Conservation (phyloP, 441 rosid genomes). For the Pelargonium cotyledonis region DNA sequence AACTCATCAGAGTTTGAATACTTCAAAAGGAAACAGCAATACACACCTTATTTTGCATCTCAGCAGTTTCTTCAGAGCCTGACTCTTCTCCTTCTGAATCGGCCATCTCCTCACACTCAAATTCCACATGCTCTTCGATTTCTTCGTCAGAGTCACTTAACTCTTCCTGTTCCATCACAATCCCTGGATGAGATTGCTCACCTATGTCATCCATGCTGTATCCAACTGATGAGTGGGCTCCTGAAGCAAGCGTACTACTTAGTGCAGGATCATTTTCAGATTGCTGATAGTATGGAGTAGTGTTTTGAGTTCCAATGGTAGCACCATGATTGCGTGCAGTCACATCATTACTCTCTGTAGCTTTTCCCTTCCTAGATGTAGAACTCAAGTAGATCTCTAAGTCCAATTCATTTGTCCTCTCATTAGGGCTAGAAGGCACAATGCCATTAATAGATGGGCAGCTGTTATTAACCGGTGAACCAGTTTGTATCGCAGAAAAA, state of each 20-base stretch:
- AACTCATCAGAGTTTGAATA: neutral
- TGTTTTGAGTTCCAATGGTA: constrained; percentile 27
- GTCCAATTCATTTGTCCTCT: constrained; percentile 49
- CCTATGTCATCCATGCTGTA: constrained; percentile 35
- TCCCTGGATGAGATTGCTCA: constrained; percentile 65
- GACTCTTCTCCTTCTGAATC: constrained; percentile 94
- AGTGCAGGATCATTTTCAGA: constrained; percentile 19
- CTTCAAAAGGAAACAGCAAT: constrained; percentile 11
- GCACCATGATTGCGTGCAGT: constrained; percentile 24
- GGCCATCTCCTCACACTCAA: constrained; percentile 96
- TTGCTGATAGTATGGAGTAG: constrained; percentile 19
- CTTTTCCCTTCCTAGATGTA: constrained; percentile 36
- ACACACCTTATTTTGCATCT: constrained; percentile 50
- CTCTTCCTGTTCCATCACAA: constrained; percentile 98
- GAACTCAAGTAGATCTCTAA: constrained; percentile 75
- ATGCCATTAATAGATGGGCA: constrained; percentile 25
- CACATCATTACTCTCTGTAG: constrained; percentile 25
- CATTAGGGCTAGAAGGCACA: constrained; percentile 30
- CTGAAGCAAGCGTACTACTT: constrained; percentile 25
- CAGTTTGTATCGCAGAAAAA: constrained; percentile 30
- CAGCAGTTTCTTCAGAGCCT: constrained; percentile 39
- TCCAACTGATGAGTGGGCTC: constrained; percentile 26
- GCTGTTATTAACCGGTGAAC: constrained; percentile 22
- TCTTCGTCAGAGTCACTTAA: constrained; percentile 96
- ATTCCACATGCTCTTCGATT: constrained; percentile 82